phyloP scores from a whole-genome alignment of 2,329 filamentous ascomycete genomes.

The Trichoderma arundinaceum region DNA sequence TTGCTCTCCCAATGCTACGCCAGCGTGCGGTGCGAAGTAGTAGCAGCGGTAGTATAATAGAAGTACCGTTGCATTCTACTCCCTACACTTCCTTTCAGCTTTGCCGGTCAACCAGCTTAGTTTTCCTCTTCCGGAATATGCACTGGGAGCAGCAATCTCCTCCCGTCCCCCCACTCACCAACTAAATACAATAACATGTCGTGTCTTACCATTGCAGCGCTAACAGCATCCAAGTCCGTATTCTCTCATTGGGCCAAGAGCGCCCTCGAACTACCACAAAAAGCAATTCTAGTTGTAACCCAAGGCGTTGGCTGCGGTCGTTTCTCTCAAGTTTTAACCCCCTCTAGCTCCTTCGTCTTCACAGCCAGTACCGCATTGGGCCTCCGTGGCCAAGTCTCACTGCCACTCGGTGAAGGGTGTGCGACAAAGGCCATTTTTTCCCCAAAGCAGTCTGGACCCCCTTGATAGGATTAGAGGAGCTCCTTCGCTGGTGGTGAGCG shows the following conservation, averaged over 20 bases:
- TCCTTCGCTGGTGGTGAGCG: background rate
- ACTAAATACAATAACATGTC: background rate
- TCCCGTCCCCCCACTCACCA: background rate
- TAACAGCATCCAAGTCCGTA: background rate
- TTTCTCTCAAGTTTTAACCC: constrained; percentile 1
- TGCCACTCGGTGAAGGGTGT: background rate
- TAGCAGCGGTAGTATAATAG: background rate
- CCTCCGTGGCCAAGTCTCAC: background rate
- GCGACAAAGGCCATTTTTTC: background rate
- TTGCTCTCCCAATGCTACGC: constrained; percentile 6
- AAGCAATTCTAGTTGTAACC: constrained; percentile 9
- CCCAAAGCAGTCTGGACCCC: background rate
- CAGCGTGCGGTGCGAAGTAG: background rate
- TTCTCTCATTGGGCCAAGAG: background rate
- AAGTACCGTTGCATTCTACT: background rate
- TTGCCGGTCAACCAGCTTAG: background rate
- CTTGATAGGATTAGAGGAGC: background rate
- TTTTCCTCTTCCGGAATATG: background rate
- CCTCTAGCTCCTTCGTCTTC: background rate
- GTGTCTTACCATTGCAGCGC: background rate
- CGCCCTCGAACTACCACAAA: background rate
- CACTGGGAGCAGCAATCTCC: background rate
- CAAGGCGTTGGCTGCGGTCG: background rate
- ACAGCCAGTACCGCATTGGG: background rate
- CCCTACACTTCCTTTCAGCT: background rate